Evolutionary conservation across 257 asterid species (phyloP).

Genomic region (Parsonsia alboflavescens): DNA sequence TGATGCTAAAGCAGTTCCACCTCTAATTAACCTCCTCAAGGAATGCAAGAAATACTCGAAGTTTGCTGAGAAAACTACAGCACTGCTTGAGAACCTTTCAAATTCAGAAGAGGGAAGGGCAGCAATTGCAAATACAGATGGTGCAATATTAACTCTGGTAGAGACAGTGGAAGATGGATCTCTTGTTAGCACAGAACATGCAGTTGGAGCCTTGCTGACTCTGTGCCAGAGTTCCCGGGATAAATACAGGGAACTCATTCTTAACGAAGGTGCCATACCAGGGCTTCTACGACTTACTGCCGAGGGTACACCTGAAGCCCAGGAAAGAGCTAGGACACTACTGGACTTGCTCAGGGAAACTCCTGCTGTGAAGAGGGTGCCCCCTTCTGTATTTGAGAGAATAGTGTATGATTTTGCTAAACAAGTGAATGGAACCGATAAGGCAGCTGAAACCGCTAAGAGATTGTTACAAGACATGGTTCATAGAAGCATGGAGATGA

Average conservation of each 20-base stretch:
- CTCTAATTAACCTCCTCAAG: constrained; percentile 63
- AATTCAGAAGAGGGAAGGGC: constrained; percentile 64
- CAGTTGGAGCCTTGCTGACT: constrained; percentile 65
- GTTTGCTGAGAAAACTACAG: constrained; percentile 76
- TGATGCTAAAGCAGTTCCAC: constrained; percentile 58
- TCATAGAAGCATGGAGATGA: constrained; percentile 62
- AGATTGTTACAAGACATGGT: constrained; percentile 62
- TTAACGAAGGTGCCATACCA: constrained; percentile 82
- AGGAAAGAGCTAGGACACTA: constrained; percentile 60
- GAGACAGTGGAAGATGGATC: constrained; percentile 90
- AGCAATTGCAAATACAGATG: constrained; percentile 47
- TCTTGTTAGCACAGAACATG: constrained; percentile 60
- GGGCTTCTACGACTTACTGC: constrained; percentile 82
- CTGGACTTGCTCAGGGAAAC: constrained; percentile 70
- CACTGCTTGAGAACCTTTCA: constrained; percentile 61
- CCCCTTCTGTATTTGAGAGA: constrained; percentile 63
- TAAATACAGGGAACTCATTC: constrained; percentile 70
- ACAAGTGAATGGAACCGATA: constrained; percentile 58
- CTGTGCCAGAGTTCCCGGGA: constrained; percentile 67
- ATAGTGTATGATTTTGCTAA: constrained; percentile 70
- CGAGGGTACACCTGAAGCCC: constrained; percentile 74
- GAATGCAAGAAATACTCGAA: constrained; percentile 86
- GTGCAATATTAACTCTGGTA: constrained; percentile 70
- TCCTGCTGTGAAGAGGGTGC: constrained; percentile 43
- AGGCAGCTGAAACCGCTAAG: constrained; percentile 79